These are phyloP conservation scores for Aleurites moluccanus DNA, from an alignment of 441 rosid genomes.

Conservation along the genomic window DNA sequence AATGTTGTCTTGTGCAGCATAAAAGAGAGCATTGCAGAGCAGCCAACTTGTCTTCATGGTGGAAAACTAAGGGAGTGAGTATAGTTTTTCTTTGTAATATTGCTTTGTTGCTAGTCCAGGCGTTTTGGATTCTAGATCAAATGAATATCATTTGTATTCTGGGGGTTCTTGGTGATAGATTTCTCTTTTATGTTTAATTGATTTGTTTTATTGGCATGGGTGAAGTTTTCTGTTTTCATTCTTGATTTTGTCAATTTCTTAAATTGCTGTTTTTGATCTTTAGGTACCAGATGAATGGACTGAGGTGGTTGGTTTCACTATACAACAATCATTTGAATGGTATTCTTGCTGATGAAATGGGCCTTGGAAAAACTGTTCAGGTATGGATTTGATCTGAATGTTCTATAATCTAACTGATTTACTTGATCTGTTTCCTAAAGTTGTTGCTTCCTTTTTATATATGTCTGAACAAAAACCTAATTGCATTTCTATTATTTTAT, in stretches of 20 bases:
- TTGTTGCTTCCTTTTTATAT: constrained; percentile 10
- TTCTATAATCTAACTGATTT: constrained; percentile 10
- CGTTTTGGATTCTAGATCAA: background rate
- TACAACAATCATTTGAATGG: constrained; percentile 94
- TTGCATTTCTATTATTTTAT: constrained; percentile 7
- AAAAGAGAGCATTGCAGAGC: constrained; percentile 82
- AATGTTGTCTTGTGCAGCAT: constrained; percentile 53
- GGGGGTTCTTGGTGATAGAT: background rate
- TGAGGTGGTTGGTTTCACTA: constrained; percentile 90
- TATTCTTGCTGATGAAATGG: constrained; percentile 99
- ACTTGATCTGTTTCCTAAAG: background rate
- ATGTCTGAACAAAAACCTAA: background rate
- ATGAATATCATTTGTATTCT: constrained; percentile 1
- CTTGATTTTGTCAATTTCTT: constrained; percentile 20
- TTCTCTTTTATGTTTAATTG: background rate
- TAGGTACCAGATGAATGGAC: constrained; percentile 98
- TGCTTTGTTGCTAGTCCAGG: background rate
- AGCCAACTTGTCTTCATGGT: constrained; percentile 67
- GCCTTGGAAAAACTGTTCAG: constrained; percentile 99
- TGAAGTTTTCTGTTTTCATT: background rate
- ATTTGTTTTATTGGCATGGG: background rate
- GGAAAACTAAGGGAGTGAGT: constrained; percentile 97
- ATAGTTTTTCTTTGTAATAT: constrained; percentile 14
- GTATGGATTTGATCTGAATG: constrained; percentile 31
- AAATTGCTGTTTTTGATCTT: constrained; percentile 29